Conservation (phyloP, 176 grass and related monocot genomes). For the Oryza meridionalis region DNA sequence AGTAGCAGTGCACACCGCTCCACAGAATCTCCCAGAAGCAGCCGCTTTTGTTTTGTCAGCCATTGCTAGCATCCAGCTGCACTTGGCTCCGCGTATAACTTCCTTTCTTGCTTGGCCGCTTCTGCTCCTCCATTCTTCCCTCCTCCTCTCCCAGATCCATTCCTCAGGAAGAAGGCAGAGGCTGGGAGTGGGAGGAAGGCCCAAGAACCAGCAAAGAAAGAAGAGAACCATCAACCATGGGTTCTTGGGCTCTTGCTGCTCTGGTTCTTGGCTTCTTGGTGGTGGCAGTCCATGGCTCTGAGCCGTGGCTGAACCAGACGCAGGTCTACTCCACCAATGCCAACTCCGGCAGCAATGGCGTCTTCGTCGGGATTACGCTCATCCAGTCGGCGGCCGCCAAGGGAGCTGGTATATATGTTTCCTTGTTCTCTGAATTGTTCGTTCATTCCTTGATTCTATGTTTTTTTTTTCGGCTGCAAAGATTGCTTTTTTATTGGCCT, state of each 20-base stretch:
- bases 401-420: conserved; percentile 63
- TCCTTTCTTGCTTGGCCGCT: conserved; percentile 38
- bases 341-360: conserved; percentile 49
- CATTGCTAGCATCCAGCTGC: conserved; percentile 42
- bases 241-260: conserved; percentile 32
- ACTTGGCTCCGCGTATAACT: conserved; percentile 47
- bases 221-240: conserved; percentile 40
- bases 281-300: conserved; percentile 46
- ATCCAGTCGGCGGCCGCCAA: conserved; percentile 78
- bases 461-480: conserved; percentile 11
- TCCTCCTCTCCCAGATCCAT: conserved; percentile 55
- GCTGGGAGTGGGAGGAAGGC: conserved; percentile 7
- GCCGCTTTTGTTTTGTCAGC: conserved; percentile 27
- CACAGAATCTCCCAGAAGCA: conserved; percentile 37
- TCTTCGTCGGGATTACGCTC: conserved; percentile 78
- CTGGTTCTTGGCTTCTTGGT: conserved; percentile 36
- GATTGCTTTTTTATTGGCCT: conserved; percentile 27
- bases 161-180: neutral
- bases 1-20: neutral
- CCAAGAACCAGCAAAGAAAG: conserved; percentile 17
- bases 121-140: conserved; percentile 21
- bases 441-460: neutral
- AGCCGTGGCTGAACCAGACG: conserved; percentile 65
- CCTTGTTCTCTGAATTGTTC: neutral
- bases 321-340: conserved; percentile 35